A percentile compares a stretch with the other conserved stretches of the same genome.
phyloP scores from a whole-genome alignment of 352 stramenopile species.

The Pythium vanterpoolii region DNA sequence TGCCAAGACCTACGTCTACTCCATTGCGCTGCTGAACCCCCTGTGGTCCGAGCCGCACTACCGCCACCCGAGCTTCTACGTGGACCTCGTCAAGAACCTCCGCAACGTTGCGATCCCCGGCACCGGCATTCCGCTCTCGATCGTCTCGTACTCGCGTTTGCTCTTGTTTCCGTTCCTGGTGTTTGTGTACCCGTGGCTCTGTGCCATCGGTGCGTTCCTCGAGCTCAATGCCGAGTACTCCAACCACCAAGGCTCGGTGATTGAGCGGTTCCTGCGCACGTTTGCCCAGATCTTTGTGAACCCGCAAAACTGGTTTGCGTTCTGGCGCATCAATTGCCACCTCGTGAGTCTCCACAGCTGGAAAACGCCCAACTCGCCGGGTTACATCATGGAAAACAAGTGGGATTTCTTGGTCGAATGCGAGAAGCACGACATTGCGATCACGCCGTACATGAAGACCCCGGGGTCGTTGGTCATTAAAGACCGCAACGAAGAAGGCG shows the following conservation, averaged over 20 bases:
- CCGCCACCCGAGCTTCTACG: slow-evolving; percentile 92
- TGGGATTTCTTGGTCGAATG: slow-evolving; percentile 96
- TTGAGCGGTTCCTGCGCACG: slow-evolving; percentile 90
- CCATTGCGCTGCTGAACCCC: slow-evolving; percentile 91
- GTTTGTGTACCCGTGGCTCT: slow-evolving; percentile 87
- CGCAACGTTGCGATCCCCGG: slow-evolving; percentile 97
- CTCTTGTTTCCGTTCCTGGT: slow-evolving; percentile 85
- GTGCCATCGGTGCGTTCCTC: slow-evolving; percentile 76
- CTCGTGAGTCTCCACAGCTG: slow-evolving; percentile 93
- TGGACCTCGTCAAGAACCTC: slow-evolving; percentile 96
- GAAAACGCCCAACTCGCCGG: slow-evolving; percentile 87
- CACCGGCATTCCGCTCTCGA: slow-evolving; percentile 92
- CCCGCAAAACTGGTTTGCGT: slow-evolving; percentile 96
- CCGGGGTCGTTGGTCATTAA: slow-evolving; percentile 94
- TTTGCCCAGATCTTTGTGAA: slow-evolving; percentile 79
- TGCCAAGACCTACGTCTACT: slow-evolving; percentile 94
- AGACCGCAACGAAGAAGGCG: slow-evolving; percentile 97
- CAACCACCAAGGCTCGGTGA: slow-evolving; percentile 59
- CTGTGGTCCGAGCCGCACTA: slow-evolving; percentile 97
- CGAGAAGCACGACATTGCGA: slow-evolving; percentile 88
- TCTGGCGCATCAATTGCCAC: slow-evolving; percentile 96
- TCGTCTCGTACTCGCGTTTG: slow-evolving; percentile 81
- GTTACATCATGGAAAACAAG: slow-evolving; percentile 98
- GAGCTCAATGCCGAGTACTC: slow-evolving; percentile 64
- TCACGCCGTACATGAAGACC: slow-evolving; percentile 92